Evolutionary conservation across 148 eudicot genomes (phyloP).

Genomic region (Mesembryanthemum crystallinum): DNA sequence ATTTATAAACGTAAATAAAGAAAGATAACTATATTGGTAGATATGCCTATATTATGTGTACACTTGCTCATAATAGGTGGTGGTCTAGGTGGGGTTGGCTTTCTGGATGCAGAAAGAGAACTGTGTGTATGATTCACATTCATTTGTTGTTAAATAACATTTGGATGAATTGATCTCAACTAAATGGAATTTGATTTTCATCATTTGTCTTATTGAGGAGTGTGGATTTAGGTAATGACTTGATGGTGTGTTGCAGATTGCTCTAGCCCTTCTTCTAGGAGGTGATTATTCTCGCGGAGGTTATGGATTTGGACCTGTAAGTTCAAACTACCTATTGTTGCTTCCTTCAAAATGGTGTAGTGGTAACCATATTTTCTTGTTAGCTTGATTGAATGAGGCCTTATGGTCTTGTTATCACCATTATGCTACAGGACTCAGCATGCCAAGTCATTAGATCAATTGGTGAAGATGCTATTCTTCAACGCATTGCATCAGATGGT

Average conservation of each 20-base stretch:
- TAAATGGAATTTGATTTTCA: background rate
- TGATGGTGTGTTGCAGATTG: constrained; percentile 52
- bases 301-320: constrained; percentile 83
- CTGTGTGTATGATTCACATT: too few relatives aligned
- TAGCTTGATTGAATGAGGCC: background rate
- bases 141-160: background rate
- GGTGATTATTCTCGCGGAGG: constrained; percentile 85
- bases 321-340: constrained; percentile 18
- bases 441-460: constrained; percentile 70
- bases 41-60: too few relatives aligned
- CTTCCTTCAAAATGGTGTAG: constrained; percentile 7
- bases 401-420: constrained; percentile 2
- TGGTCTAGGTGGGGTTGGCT: background rate
- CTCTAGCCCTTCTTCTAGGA: constrained; percentile 82
- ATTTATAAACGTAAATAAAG: too few relatives aligned
- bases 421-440: constrained; percentile 62
- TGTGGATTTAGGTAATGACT: constrained; percentile 15
- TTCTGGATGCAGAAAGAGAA: background rate
- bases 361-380: background rate
- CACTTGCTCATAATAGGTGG: too few relatives aligned
- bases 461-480: constrained; percentile 59
- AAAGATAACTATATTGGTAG: too few relatives aligned
- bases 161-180: background rate
- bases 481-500: constrained; percentile 56
- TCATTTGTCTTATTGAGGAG: background rate